A percentile compares a stretch with the other conserved stretches of the same genome.
These are phyloP conservation scores for Coemansia sp. DNA, from an alignment of 192 early-diverging fungal species.

Conservation along the genomic window DNA sequence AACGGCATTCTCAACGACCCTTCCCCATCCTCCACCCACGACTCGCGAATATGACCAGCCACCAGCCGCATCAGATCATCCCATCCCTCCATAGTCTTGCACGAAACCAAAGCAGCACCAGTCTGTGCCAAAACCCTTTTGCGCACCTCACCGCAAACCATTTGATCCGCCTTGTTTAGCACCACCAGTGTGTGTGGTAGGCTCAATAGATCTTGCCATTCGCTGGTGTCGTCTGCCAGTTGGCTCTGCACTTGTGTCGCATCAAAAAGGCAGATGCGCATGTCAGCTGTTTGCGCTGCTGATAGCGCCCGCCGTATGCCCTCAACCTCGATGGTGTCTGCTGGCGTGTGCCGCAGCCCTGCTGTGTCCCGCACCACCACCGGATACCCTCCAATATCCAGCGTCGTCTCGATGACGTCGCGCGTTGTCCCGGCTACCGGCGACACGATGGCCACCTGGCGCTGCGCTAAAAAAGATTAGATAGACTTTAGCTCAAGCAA, in stretches of 20 bases:
- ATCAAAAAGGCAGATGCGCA: constrained; percentile 65
- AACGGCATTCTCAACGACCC: constrained; percentile 50
- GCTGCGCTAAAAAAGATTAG: constrained; percentile 54
- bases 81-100: constrained; percentile 20
- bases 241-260: constrained; percentile 3
- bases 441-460: constrained; percentile 74
- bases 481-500: no score
- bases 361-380: constrained; percentile 73
- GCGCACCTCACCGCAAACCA: not conserved
- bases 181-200: constrained; percentile 58
- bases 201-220: constrained; percentile 17
- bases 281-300: constrained; percentile 53
- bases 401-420: constrained; percentile 69
- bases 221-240: not conserved
- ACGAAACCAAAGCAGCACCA: no score
- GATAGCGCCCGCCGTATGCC: constrained; percentile 63
- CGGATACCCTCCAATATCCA: constrained; percentile 75
- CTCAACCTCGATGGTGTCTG: constrained; percentile 65
- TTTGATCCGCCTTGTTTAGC: constrained; percentile 56
- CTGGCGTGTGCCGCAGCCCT: constrained; percentile 55
- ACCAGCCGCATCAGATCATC: constrained; percentile 21
- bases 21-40: constrained; percentile 15
- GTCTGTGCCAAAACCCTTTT: no score
- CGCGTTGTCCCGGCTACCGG: constrained; percentile 72
- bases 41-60: constrained; percentile 18